Evolutionary conservation across 352 stramenopile species (phyloP).

Genomic region (Globisporangium canariense): DNA sequence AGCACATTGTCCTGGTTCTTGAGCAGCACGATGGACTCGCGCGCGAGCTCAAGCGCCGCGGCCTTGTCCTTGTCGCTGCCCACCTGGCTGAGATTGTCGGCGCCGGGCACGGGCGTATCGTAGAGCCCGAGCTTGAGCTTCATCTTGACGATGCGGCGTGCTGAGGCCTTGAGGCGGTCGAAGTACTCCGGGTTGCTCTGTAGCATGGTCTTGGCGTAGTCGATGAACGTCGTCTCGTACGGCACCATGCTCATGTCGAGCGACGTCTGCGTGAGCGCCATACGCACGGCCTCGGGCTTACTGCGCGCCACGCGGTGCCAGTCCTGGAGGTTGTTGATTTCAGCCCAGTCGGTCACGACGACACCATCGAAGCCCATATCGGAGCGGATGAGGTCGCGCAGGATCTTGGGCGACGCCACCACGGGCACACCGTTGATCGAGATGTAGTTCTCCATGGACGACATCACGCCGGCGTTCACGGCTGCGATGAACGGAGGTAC

Average conservation of each 20-base stretch:
- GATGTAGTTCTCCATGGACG: conserved; percentile 94
- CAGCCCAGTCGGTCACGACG: conserved; percentile 91
- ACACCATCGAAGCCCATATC: conserved; percentile 87
- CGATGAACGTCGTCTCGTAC: conserved; percentile 47
- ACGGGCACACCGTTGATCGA: conserved; percentile 91
- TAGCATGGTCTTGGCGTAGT: conserved; percentile 37
- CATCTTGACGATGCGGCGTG: conserved; percentile 59
- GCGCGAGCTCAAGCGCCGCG: conserved; percentile 63
- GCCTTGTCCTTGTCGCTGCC: conserved; percentile 47
- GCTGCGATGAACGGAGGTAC: conserved; percentile 79
- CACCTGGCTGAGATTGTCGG: conserved; percentile 37
- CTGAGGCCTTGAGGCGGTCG: conserved; percentile 54
- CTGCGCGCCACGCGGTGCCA: conserved; percentile 58
- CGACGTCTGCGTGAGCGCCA: conserved; percentile 69
- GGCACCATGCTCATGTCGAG: conserved; percentile 93
- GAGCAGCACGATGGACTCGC: conserved; percentile 80
- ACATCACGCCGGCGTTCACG: conserved; percentile 74
- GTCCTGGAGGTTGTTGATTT: conserved; percentile 88
- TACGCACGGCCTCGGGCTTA: conserved; percentile 53
- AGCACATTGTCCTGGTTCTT: conserved; percentile 72
- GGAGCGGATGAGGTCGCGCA: conserved; percentile 75
- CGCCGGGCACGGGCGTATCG: conserved; percentile 52
- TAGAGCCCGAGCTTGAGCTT: conserved; percentile 78
- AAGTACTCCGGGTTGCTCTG: conserved; percentile 31
- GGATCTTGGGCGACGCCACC: conserved; percentile 73